A percentile compares a stretch with the other conserved stretches of the same genome.
Conservation (phyloP, 2,329 filamentous ascomycete species). For the Zymoseptoria pseudotritici region DNA sequence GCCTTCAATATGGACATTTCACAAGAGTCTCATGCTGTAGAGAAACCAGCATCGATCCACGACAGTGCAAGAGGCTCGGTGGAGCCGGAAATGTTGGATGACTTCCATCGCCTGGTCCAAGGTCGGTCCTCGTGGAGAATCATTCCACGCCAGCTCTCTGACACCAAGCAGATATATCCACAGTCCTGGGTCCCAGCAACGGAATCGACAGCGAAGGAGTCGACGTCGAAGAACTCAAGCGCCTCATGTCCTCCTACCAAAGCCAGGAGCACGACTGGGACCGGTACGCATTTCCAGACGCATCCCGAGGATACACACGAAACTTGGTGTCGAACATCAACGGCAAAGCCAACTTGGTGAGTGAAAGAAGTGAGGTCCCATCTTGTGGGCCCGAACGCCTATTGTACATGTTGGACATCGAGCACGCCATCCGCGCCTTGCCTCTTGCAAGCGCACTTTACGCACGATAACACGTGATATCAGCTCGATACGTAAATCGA, state of each 20-base stretch:
- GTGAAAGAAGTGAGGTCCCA: constrained; percentile 21
- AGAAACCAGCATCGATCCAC: constrained; percentile 16
- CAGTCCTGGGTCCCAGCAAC: constrained; percentile 68
- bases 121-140: constrained; percentile 1
- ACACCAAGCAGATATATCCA: constrained; percentile 67
- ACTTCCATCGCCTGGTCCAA: constrained; percentile 20
- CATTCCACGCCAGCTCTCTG: constrained; percentile 48
- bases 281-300: constrained; percentile 66
- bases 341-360: constrained; percentile 66
- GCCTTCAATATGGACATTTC: constrained; percentile 2
- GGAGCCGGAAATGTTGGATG: constrained; percentile 11
- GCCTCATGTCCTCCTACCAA: constrained; percentile 66
- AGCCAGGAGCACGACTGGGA: constrained; percentile 65
- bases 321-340: constrained; percentile 89
- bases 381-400: background rate
- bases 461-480: too few relatives aligned
- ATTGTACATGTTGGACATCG: background rate
- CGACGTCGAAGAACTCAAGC: constrained; percentile 62
- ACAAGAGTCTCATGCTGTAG: constrained; percentile 1
- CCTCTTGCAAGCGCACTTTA: background rate
- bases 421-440: constrained; percentile 5
- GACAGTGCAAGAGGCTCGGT: constrained; percentile 24
- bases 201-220: constrained; percentile 77
- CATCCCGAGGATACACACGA: constrained; percentile 66
- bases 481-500: too few relatives aligned